Conservation (phyloP, 306 rosid genomes). For the Quercus cerris region DNA sequence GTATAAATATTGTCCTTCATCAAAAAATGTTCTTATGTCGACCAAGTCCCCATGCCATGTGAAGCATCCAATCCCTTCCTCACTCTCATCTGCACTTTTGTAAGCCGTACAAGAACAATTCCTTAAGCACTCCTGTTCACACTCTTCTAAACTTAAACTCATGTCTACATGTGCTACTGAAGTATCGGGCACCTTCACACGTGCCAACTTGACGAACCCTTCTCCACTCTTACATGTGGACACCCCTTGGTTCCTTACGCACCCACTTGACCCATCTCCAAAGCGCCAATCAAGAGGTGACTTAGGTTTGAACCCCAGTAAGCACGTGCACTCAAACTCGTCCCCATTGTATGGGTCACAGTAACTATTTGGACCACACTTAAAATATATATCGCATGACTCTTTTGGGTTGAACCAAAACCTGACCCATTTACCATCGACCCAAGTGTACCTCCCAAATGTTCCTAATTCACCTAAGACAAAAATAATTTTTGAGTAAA, state of each 20-base stretch:
- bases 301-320: slow-evolving; percentile 58
- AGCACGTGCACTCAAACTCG: slow-evolving; percentile 41
- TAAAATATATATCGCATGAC: slow-evolving; percentile 46
- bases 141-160: slow-evolving; percentile 28
- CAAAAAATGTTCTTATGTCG: slow-evolving; percentile 41
- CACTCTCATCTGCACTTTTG: slow-evolving; percentile 39
- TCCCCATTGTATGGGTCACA: slow-evolving; percentile 45
- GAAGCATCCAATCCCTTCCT: slow-evolving; percentile 47
- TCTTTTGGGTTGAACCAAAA: slow-evolving; percentile 41
- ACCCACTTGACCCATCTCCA: slow-evolving; percentile 64
- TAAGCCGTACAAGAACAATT: slow-evolving; percentile 65
- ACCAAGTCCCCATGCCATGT: slow-evolving; percentile 48
- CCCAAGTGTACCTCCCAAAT: slow-evolving; percentile 31
- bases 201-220: slow-evolving; percentile 50
- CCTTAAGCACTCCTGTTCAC: slow-evolving; percentile 40
- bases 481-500: background rate
- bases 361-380: slow-evolving; percentile 43
- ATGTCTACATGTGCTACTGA: slow-evolving; percentile 33
- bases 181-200: slow-evolving; percentile 62
- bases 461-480: slow-evolving; percentile 30
- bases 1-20: slow-evolving; percentile 53
- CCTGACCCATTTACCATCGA: slow-evolving; percentile 32
- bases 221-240: slow-evolving; percentile 46
- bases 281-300: slow-evolving; percentile 43
- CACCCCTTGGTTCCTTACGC: slow-evolving; percentile 39